Evolutionary conservation across 129 eudicot genomes (phyloP).

Genomic region (carrot (Daucus carota)): DNA sequence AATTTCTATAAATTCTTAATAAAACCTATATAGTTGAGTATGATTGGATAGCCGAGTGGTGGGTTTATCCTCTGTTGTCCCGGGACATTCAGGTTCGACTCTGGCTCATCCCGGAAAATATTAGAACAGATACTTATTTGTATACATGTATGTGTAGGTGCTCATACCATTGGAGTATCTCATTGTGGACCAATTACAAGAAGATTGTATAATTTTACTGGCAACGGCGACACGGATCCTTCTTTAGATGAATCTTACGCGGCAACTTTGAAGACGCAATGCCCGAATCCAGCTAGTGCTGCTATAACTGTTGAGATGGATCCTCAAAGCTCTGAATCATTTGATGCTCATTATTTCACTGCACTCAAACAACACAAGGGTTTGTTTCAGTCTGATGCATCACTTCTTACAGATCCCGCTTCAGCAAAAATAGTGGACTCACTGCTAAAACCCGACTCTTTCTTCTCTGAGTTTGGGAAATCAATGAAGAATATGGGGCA

Average conservation of each 20-base stretch:
- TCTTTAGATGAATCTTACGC: conserved; percentile 31
- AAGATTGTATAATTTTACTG: conserved; percentile 48
- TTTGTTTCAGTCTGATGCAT: conserved; percentile 45
- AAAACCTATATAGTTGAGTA: too few species aligned
- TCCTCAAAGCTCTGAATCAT: conserved; percentile 38
- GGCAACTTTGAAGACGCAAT: conserved; percentile 22
- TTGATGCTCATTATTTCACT: conserved; percentile 32
- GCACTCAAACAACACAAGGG: conserved; percentile 38
- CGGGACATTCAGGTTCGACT: too few species aligned
- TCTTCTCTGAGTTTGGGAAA: conserved; percentile 33
- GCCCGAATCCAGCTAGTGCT: conserved; percentile 29
- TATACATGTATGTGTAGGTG: conserved; percentile 29
- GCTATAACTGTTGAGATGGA: conserved; percentile 45
- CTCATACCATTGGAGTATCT: conserved; percentile 48
- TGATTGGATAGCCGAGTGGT: too few species aligned
- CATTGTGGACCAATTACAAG: conserved; percentile 33
- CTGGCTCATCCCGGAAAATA: too few species aligned
- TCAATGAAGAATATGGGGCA: conserved; percentile 56
- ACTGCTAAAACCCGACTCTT: conserved; percentile 20
- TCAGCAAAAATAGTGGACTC: conserved; percentile 19
- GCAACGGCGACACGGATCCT: conserved; percentile 37
- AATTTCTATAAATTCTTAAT: too few species aligned
- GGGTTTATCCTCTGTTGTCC: too few species aligned
- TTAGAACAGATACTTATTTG: too few species aligned
- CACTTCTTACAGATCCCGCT: conserved; percentile 28